Evolutionary conservation across 306 rosid genomes (phyloP), one percentile per base, ranked within the genome.

Genomic region (Begonia loranthoides): DNA sequence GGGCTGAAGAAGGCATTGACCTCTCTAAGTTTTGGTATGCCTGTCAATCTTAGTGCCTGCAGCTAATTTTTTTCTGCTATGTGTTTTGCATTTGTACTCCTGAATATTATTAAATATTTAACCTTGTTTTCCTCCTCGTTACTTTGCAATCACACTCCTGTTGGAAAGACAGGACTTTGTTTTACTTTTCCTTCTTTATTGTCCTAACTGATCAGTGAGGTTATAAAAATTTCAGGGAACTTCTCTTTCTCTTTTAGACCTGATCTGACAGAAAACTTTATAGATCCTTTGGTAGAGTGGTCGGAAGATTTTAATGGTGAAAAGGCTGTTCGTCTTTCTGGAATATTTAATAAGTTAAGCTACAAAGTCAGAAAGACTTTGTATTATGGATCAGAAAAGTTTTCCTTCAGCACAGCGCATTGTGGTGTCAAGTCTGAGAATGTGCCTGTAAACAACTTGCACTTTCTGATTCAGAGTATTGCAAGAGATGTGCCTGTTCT

Each of bases 181-280:
- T 48, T 46, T 34, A 16, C 12, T 34, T 51, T 15, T 15, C 45
- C 36, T 36, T 11, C 17, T 58, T 13, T 49, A 17, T 50, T 66
- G 47, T 62, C 57, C 62, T 55, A 62, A 57, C 36, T 28, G 58
- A 56, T 64, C 65, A 50, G 60, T 59, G 61, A n/a, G 49, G 17
- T 36, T 62, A 57, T 55, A 68, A 50, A 62, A 64, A 60, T 51
- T 78, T 75, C 95, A 90, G 97, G 97, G 56, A 85, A 90, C 78
- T 90, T 90, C 74, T 73, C 72, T 54, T 73, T 90, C 44, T 87
- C 97, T 16, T 73, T 80, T 60, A 82, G 94, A 82, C 97, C 97
- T 45, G 61, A 74, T 57, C 45, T 78, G 59, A 45, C 73, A 16
- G 75, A 76, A 65, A 78, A 70, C 56, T 61, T 65, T 24, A 58